phyloP scores from a whole-genome alignment of 2,329 filamentous ascomycete species.

The Phialophora verrucosa region DNA sequence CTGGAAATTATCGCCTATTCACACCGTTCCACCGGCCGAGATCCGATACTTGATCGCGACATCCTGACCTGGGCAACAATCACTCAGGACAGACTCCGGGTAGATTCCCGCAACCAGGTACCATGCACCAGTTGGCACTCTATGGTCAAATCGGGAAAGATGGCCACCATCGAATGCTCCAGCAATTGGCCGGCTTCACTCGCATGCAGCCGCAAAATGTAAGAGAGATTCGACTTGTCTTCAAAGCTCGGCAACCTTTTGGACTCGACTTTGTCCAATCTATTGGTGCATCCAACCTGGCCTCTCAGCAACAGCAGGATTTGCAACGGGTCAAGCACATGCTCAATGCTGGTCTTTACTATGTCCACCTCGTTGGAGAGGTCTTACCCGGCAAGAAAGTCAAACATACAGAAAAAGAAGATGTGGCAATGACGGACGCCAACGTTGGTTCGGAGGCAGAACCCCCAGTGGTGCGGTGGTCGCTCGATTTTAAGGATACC shows the following conservation, averaged over 20 bases:
- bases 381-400: slow-evolving; percentile 34
- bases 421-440: slow-evolving; percentile 25
- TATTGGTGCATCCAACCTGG: slow-evolving; percentile 51
- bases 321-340: slow-evolving; percentile 54
- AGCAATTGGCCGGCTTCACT: slow-evolving; percentile 66
- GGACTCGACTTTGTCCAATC: slow-evolving; percentile 47
- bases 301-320: slow-evolving; percentile 50
- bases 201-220: slow-evolving; percentile 64
- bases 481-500: slow-evolving; percentile 56
- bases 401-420: slow-evolving; percentile 13
- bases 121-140: slow-evolving; percentile 68
- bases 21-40: background rate
- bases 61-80: background rate
- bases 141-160: slow-evolving; percentile 63
- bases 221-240: slow-evolving; percentile 63
- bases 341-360: slow-evolving; percentile 60
- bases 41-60: slow-evolving; percentile 1
- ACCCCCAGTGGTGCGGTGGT: slow-evolving; percentile 43
- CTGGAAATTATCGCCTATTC: background rate
- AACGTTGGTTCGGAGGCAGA: slow-evolving; percentile 11
- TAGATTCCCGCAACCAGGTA: slow-evolving; percentile 4
- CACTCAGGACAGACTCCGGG: background rate
- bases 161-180: slow-evolving; percentile 65
- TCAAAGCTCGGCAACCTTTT: slow-evolving; percentile 60
- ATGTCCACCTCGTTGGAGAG: slow-evolving; percentile 58